Evolutionary conservation across 306 rosid species (phyloP), one percentile per base, ranked within the genome.

Genomic region (Begonia loranthoides): DNA sequence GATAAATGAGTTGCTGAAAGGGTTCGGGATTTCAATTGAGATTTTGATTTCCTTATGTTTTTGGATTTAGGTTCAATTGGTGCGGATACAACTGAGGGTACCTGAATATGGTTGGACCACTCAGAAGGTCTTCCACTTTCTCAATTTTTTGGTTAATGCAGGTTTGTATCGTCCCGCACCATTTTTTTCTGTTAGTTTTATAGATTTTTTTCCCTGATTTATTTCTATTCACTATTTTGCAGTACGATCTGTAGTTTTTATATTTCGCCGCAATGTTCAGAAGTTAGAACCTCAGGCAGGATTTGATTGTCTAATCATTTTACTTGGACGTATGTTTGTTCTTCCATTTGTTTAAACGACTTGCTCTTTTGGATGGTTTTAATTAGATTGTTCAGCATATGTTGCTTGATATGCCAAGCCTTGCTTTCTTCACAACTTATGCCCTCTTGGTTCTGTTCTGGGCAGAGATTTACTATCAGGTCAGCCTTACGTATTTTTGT

Each of bases 61-160:
- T 28, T 33, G 13, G 15, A 7, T 15, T 17, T 70, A 90, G 99
- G 75, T 92, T 76, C 99, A 92, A 86, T 60, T 92, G 60, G 73
- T 78, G 49, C 80, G 99, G 57, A 92, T 92, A 78, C 99, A 92
- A 86, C 68, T 80, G 76, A 79, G 99, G 74, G 99, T 92, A 14
- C 99, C 99, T 50, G 99, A 92, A 65, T 92, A 92, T 59, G 99
- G 99, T 50, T 92, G 99, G 99, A 92, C 99, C 56, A 92, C 99
- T 66, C 99, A 92, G 88, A 92, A 92, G 75, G 99, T 92, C 60
- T 92, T 92, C 70, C 99, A 92, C 83, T 92, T 92, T 67, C 96
- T 92, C 74, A 92, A 92, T 68, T 83, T 86, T 58, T 59, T 92
- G 61, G 99, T 92, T 62, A 92, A 92, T 64, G 93, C 88, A 60